Percentiles rank a stretch among this genome's conserved stretches.
These are phyloP conservation scores for Exophiala sideris DNA, from an alignment of 2,329 filamentous ascomycete genomes.

Conservation along the genomic window DNA sequence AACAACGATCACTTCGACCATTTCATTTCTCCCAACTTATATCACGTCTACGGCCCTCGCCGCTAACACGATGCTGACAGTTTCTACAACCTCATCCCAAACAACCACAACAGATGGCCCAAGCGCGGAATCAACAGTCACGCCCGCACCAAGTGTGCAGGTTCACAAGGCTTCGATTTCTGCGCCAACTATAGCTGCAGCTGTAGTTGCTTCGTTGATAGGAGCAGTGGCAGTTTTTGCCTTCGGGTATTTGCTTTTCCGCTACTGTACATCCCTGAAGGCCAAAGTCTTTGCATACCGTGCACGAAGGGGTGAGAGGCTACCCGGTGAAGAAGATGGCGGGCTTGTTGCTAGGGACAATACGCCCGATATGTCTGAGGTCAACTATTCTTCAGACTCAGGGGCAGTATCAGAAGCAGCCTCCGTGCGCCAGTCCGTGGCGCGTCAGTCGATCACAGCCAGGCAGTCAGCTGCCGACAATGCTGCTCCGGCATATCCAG, in stretches of 20 bases:
- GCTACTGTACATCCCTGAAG: slow-evolving; percentile 9
- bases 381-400: neutral
- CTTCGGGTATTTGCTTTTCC: slow-evolving; percentile 6
- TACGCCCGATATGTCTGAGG: neutral
- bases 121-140: neutral
- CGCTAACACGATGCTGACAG: neutral
- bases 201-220: slow-evolving; percentile 8
- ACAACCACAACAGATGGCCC: neutral
- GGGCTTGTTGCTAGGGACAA: neutral
- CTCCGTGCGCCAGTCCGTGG: too few species aligned
- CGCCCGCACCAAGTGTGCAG: too few species aligned
- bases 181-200: slow-evolving; percentile 1
- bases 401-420: too few species aligned
- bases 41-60: neutral
- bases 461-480: too few species aligned
- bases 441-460: neutral
- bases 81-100: neutral
- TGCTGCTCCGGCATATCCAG: neutral
- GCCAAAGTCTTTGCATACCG: neutral
- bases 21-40: neutral
- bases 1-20: too few species aligned
- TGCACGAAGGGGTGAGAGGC: neutral
- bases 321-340: slow-evolving; percentile 10
- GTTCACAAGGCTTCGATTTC: neutral
- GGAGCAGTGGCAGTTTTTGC: slow-evolving; percentile 6